Conservation (phyloP, 2,329 filamentous ascomycete genomes). For the Plenodomus biglobosus region DNA sequence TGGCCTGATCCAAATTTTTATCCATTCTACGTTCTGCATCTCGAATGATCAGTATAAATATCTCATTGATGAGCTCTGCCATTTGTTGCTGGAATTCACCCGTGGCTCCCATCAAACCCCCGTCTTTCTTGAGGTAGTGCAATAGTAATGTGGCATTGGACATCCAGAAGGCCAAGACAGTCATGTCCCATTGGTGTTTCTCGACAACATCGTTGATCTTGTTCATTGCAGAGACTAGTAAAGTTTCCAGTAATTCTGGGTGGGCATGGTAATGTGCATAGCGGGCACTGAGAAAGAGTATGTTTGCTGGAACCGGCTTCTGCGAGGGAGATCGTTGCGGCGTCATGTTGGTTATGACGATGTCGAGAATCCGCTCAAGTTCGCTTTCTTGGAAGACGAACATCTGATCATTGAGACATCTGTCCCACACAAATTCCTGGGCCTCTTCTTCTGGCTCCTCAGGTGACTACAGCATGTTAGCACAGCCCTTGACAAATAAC, state of each 20-base stretch:
- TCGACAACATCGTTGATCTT: constrained; percentile 98
- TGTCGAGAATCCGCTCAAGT: constrained; percentile 86
- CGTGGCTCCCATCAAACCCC: constrained; percentile 76
- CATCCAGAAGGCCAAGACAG: constrained; percentile 97
- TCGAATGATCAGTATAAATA: constrained; percentile 95
- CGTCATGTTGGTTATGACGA: constrained; percentile 97
- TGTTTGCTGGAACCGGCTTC: constrained; percentile 95
- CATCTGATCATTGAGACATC: constrained; percentile 97
- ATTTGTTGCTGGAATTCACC: constrained; percentile 90
- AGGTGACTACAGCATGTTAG: constrained; percentile 32
- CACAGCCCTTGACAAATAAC: constrained; percentile 18
- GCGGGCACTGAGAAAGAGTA: constrained; percentile 90
- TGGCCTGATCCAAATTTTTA: constrained; percentile 88
- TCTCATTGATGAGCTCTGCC: constrained; percentile 94
- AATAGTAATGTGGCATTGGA: constrained; percentile 94
- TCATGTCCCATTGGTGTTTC: constrained; percentile 98
- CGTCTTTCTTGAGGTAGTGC: constrained; percentile 95
- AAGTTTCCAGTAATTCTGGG: constrained; percentile 74
- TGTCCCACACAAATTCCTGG: constrained; percentile 94
- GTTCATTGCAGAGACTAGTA: constrained; percentile 85
- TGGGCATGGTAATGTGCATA: constrained; percentile 98
- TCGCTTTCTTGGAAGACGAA: constrained; percentile 98
- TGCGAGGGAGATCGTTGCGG: constrained; percentile 94
- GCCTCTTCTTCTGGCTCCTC: constrained; percentile 87
- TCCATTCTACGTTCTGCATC: constrained; percentile 95